These are phyloP conservation scores for Botryosphaeria dothidea DNA, from an alignment of 2,329 filamentous ascomycete genomes.

Conservation along the genomic window DNA sequence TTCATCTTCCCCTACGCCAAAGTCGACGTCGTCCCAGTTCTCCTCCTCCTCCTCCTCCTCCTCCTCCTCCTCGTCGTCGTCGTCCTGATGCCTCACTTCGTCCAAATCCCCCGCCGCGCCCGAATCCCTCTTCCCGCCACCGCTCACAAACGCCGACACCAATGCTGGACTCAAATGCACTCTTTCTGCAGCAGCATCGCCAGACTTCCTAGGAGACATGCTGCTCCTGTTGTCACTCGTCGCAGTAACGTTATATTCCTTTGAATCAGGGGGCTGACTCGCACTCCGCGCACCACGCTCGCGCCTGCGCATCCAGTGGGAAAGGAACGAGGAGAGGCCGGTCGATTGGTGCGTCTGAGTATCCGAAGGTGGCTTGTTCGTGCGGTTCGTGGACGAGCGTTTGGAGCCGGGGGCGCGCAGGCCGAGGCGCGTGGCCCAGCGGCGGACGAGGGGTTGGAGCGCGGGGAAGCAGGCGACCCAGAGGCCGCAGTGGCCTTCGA, in stretches of 20 bases:
- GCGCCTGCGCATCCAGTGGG: neutral
- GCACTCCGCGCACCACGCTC: no score
- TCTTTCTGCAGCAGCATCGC: neutral
- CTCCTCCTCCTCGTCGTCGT: neutral
- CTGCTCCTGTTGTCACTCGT: neutral
- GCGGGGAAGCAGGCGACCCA: conserved; percentile 47
- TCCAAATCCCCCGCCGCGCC: neutral
- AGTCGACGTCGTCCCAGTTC: neutral
- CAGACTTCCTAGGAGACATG: neutral
- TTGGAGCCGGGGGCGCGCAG: conserved; percentile 2
- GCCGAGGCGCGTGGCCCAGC: conserved; percentile 31
- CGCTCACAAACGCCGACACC: neutral
- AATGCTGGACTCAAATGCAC: neutral
- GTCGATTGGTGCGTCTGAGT: neutral
- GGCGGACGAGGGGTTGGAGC: conserved; percentile 42
- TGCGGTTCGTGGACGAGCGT: neutral
- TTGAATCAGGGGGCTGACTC: no score
- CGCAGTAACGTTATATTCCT: neutral
- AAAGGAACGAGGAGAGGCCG: neutral
- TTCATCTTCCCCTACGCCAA: neutral
- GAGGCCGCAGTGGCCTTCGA: conserved; percentile 46
- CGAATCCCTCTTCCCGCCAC: neutral
- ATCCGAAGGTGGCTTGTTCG: neutral
- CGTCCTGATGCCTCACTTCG: neutral
- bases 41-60: neutral